These are phyloP conservation scores for Globisporangium paroecandrum DNA, from an alignment of 352 stramenopile species.

Conservation along the genomic window DNA sequence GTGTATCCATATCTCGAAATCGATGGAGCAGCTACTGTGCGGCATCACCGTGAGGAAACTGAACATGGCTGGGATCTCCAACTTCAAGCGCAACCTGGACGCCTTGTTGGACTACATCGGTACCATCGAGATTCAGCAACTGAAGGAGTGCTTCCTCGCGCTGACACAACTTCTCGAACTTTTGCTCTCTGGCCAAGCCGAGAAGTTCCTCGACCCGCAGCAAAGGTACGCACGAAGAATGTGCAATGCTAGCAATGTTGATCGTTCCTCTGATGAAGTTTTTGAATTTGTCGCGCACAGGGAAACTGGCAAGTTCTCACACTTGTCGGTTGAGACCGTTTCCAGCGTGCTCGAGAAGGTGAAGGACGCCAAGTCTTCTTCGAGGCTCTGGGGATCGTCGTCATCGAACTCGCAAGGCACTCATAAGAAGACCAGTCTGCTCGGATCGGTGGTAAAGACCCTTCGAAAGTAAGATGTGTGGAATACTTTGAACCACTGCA, in stretches of 20 bases:
- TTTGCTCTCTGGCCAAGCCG: conserved; percentile 53
- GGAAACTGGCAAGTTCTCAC: conserved; percentile 59
- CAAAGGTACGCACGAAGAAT: conserved; percentile 33
- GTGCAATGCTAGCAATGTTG: neutral
- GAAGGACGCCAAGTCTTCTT: conserved; percentile 55
- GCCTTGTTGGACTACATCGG: conserved; percentile 63
- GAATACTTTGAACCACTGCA: neutral
- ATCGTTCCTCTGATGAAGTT: neutral
- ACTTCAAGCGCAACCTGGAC: conserved; percentile 78
- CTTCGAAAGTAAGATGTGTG: conserved; percentile 43
- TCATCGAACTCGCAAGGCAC: conserved; percentile 22
- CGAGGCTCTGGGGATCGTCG: conserved; percentile 51
- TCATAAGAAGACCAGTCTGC: conserved; percentile 46
- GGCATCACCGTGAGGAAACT: conserved; percentile 62
- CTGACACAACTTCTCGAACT: conserved; percentile 67
- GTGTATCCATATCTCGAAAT: conserved; percentile 76
- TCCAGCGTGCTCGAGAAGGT: conserved; percentile 65
- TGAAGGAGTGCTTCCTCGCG: conserved; percentile 63
- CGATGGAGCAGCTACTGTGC: conserved; percentile 63
- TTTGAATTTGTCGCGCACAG: conserved; percentile 19
- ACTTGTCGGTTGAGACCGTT: conserved; percentile 67
- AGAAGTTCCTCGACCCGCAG: conserved; percentile 61
- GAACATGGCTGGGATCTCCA: conserved; percentile 65
- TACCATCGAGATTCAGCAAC: conserved; percentile 51
- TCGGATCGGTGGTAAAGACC: conserved; percentile 49